Base-by-base conservation (phyloP, 2,329 filamentous ascomycete species). In the Nigrospora osmanthi region DNA sequence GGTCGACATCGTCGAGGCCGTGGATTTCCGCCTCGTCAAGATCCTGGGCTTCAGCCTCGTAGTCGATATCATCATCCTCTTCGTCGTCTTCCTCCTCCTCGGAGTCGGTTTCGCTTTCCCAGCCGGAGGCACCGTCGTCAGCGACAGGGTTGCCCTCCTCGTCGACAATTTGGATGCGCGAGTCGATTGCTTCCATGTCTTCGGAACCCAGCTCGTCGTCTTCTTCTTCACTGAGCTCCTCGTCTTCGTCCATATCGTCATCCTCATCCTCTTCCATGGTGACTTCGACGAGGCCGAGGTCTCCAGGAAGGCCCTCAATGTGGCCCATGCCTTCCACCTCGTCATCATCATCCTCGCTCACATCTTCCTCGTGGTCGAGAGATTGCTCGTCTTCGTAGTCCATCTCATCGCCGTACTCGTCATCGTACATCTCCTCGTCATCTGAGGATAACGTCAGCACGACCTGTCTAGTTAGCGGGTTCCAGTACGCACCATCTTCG, bases 391-490 rank as follows among this genome's bases (percentile, higher is more conserved):
- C 89, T 17, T 73, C 77, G 56, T 94, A 95, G 44, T 94, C 88
- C 81, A 96, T 93, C 53, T 95, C 91, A 34, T 95, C 89, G 54
- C 89, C 91, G 48, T 88, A 87, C 44, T 90, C 88, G 48, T 93
- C 89, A 42, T 89, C 87, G 54, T 95, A 95, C 87, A 95, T 93
- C 55, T 93, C 89, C 54, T 91, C 87, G 45, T 89, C 89, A 49
- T 80, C 75, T 49, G 67, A 60, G 40, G 64, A 52, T 16, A 23
- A 40, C 23, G 42, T 53, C 40, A 54, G 52, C 43, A 42, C 23
- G 12, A 16, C 13, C 34, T 33, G 7, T 28, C 23, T 28, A 28
- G 6, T 28, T 28, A 7, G 23, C 23, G 23, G 23, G 23, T 28
- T 28, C 23, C 23, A 6, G 2, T 2, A 52, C 63, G 49, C 63